Evolutionary conservation across 2,329 filamentous ascomycete genomes (phyloP), one percentile per base, ranked within the genome.

Genomic region (Sporothrix pallida): DNA sequence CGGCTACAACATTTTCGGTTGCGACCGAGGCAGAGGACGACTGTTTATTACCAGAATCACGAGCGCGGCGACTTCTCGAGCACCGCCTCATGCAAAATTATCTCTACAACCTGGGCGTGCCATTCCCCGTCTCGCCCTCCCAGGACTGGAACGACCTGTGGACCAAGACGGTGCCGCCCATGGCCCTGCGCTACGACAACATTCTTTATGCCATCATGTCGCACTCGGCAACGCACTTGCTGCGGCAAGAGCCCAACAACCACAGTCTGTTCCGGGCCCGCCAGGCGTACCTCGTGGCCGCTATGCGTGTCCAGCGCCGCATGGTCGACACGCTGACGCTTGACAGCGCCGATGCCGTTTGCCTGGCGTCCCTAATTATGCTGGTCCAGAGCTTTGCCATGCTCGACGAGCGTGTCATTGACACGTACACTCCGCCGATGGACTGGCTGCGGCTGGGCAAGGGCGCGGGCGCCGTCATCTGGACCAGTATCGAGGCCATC

Each of bases 61-160:
- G 70, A 2, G 63, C 70, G 5, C 75, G 79, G 7, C 78, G 79
- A 1, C 67, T 80, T 15, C 70, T 79, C n/a, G 79, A 80, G 67
- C 78, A 78, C 58, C 78, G 78, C 1, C 74, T 80, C 31, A 78
- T 79, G 76, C 78, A 79, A 31, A 77, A 80, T 56, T 79, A 77
- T 71, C 58, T 76, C 3, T 65, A 74, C 31, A 76, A 74, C 10
- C 68, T 78, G 5, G 65, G 69, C 63, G 70, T 70, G 9, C 77
- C 76, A 0, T 77, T 77, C 20, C 75, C 74, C 1, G 13, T 76
- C 13, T 72, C 73, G 15, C 76, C 78, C 2, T 75, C 75, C 17
- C 52, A 73, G 13, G 72, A 70, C 31, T 79, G 78, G 78, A 69
- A 56, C 44, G 72, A 76, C 0, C 69, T 79, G 15, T 80, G 78